Conservation (phyloP, 495 filamentous ascomycete genomes). For the Hyaloscypha finlandica region DNA sequence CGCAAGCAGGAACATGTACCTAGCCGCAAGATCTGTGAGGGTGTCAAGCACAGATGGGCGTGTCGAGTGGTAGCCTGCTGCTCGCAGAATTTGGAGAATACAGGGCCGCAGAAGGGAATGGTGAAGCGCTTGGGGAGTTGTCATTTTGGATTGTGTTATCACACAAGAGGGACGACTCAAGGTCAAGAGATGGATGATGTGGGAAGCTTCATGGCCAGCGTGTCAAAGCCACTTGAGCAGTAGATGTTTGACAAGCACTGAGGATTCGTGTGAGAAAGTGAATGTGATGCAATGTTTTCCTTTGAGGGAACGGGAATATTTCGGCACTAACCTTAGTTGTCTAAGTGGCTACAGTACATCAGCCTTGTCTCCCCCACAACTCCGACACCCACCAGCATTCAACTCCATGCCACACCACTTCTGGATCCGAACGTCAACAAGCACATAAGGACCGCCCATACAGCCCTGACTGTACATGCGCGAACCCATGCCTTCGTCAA, state of each 20-base stretch:
- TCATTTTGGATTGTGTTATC: conserved; percentile 34
- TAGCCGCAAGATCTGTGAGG: conserved; percentile 70
- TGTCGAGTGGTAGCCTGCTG: conserved; percentile 78
- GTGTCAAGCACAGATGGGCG: conserved; percentile 76
- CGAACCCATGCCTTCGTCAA: neutral
- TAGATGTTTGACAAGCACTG: conserved; percentile 1
- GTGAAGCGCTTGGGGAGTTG: conserved; percentile 55
- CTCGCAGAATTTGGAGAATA: conserved; percentile 83
- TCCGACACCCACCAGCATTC: neutral
- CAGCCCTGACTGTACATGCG: neutral
- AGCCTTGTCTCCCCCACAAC: neutral
- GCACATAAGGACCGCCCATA: neutral
- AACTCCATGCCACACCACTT: neutral
- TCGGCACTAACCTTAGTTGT: neutral
- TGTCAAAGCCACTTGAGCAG: neutral
- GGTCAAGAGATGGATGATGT: conserved; percentile 17
- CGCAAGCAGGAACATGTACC: conserved; percentile 72
- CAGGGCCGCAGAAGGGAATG: conserved; percentile 78
- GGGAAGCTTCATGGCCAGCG: conserved; percentile 27
- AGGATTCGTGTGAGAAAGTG: conserved; percentile 1
- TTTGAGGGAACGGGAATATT: neutral
- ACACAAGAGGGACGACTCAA: conserved; percentile 1
- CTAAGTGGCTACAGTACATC: neutral
- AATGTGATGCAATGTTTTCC: neutral
- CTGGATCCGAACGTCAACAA: neutral